Evolutionary conservation across 768 basidiomycete genomes (phyloP).

Genomic region (Amanita subjunquillea): DNA sequence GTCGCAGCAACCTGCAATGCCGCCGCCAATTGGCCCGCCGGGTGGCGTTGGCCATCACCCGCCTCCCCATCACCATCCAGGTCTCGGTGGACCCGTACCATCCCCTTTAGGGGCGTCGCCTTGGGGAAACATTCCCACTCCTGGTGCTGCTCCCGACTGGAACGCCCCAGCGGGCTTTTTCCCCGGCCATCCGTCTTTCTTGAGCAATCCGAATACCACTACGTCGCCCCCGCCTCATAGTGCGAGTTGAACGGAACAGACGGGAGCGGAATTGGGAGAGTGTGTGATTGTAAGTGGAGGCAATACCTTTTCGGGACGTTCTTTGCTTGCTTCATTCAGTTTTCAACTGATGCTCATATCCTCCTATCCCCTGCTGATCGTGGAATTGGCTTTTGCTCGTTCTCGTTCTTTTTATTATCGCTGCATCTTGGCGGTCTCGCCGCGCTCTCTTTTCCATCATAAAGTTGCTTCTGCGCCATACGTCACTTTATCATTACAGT

Average conservation of each 20-base stretch:
- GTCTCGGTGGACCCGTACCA: constrained; percentile 4
- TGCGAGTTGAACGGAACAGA: constrained; percentile 14
- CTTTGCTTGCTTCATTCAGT: neutral
- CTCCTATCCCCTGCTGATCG: neutral
- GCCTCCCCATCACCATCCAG: constrained; percentile 4
- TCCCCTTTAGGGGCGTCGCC: constrained; percentile 15
- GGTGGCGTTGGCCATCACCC: constrained; percentile 11
- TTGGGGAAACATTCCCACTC: constrained; percentile 29
- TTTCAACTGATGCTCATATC: neutral
- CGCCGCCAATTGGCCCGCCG: constrained; percentile 17
- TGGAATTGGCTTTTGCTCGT: neutral
- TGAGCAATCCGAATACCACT: constrained; percentile 29
- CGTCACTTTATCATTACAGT: neutral
- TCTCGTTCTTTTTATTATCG: constrained; percentile 5
- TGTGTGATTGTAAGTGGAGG: neutral
- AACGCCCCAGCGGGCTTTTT: constrained; percentile 38
- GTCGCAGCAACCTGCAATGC: constrained; percentile 15
- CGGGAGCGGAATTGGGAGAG: neutral
- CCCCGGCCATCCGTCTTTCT: constrained; percentile 29
- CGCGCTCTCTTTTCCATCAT: neutral
- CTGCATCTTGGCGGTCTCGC: constrained; percentile 8
- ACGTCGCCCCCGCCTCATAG: constrained; percentile 38
- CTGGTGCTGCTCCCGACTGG: constrained; percentile 32
- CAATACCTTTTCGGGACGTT: neutral
- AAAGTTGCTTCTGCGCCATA: neutral